A percentile compares a stretch with the other conserved stretches of the same genome.
phyloP scores from a whole-genome alignment of 176 grass and related monocot species.

The Triticum timopheevii region DNA sequence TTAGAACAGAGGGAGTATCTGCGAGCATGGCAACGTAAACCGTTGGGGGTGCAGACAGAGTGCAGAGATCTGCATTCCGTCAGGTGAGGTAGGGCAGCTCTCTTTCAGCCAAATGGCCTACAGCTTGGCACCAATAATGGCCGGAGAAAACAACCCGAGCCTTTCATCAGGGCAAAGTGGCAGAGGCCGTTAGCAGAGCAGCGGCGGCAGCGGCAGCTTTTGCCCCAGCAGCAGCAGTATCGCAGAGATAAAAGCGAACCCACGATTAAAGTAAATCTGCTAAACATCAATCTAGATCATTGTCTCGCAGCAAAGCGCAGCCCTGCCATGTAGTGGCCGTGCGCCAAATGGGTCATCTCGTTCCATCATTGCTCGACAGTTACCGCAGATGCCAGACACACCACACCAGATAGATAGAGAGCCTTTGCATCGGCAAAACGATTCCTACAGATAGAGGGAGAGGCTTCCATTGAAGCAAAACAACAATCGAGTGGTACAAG shows the following conservation, averaged over 20 bases:
- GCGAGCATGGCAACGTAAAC: background rate
- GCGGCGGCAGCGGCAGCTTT: slow-evolving; percentile 8
- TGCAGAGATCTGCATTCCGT: background rate
- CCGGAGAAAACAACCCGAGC: slow-evolving; percentile 24
- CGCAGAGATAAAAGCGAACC: background rate
- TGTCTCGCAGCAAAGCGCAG: slow-evolving; percentile 25
- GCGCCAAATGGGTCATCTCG: background rate
- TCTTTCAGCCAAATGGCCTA: slow-evolving; percentile 30
- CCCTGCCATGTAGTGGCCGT: background rate
- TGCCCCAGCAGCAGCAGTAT: background rate
- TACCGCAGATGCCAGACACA: slow-evolving; percentile 2
- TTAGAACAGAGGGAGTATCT: background rate
- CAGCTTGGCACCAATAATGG: slow-evolving; percentile 56
- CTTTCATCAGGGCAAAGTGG: slow-evolving; percentile 47
- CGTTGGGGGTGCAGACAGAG: background rate
- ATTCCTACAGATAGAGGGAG: background rate
- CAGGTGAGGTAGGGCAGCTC: background rate
- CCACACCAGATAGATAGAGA: no score
- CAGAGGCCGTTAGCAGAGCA: slow-evolving; percentile 33
- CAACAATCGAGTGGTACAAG: background rate
- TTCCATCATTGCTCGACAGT: slow-evolving; percentile 14
- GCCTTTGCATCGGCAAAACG: background rate
- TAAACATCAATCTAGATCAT: slow-evolving; percentile 13
- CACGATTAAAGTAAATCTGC: slow-evolving; percentile 18
- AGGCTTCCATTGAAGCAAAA: background rate